Base-by-base conservation (phyloP, 768 basidiomycete species). In the Tricholoma furcatifolium region DNA sequence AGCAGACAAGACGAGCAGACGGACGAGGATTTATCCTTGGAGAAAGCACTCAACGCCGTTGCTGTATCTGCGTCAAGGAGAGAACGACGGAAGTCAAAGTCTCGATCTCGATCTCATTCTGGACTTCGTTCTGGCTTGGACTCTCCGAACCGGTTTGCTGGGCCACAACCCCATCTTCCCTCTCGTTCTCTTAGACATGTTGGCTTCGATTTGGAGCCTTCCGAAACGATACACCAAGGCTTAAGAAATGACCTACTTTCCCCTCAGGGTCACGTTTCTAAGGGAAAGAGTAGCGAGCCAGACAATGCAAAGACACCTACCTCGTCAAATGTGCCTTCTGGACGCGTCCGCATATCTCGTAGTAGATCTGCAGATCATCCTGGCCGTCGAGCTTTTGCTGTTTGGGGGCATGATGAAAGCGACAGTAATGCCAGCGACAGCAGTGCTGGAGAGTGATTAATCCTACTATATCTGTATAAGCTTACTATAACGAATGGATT, bases 331-430 rank as follows among this genome's bases (percentile, higher is more conserved):
- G 34, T 69, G 44, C 47, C 60, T 41, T 62, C 67, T 44, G 63
- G 66, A 21, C 68, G 70, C 9, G 60, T 67, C 8, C 65, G 68
- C 38, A 66, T 72, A 39, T 69, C 54, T 7, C 53, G 74, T 31
- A 68, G 69, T 15, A 67, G 67, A 47, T 74, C 74, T 14, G 61
- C 59, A n/a, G 80, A 79, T 23, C 64, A 69, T 40, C 62, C 62
- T 47, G 72, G 72, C 27, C 77, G 67, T 42, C 74, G 82, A 32
- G 85, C 88, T 7, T 93, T 93, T 62, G 91, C 92, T 17, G 88
- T 90, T 10, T 91, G 84, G 82, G 92, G 91, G 0, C 87, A 91
- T 36, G 91, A 93, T 63, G 91, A 93, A 68, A 92, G 88, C 50
- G 91, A 93, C 60, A 90, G 88, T 64, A 87, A 85, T 62, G 77